Conservation (phyloP, 208 protist genomes). For the Acanthamoeba royreba region DNA sequence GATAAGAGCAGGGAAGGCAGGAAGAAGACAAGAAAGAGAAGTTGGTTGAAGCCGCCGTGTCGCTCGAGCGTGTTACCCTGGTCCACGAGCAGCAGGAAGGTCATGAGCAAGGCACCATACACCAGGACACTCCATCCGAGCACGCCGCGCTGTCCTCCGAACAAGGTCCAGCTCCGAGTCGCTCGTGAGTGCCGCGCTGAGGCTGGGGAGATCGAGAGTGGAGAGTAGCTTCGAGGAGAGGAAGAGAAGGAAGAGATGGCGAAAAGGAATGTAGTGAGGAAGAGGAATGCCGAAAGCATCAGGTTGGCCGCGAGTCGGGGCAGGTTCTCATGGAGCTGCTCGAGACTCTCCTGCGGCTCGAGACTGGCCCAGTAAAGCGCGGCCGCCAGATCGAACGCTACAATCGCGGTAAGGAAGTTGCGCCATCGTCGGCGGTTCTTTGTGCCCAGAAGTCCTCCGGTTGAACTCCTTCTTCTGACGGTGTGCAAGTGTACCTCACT, state of each 20-base stretch:
- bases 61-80: not conserved
- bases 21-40: constrained; percentile 1
- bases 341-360: not conserved
- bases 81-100: not conserved
- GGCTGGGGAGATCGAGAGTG: not conserved
- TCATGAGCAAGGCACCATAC: not conserved
- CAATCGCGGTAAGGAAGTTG: not conserved
- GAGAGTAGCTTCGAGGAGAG: not conserved
- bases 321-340: constrained; percentile 5
- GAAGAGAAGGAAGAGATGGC: not conserved
- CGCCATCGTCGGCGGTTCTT: not conserved
- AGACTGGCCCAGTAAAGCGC: not conserved
- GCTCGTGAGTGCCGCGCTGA: not conserved
- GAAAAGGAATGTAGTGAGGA: not conserved
- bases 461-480: too few relatives aligned
- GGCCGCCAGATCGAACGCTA: not conserved
- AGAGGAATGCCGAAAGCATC: not conserved
- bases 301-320: not conserved
- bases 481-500: not conserved
- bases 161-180: not conserved
- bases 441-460: too few relatives aligned
- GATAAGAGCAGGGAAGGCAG: not conserved
- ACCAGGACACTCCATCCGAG: not conserved
- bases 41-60: constrained; percentile 7
- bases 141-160: not conserved